Evolutionary conservation across 106 monocot species (phyloP).

Genomic region (Dactylorhiza incarnata): DNA sequence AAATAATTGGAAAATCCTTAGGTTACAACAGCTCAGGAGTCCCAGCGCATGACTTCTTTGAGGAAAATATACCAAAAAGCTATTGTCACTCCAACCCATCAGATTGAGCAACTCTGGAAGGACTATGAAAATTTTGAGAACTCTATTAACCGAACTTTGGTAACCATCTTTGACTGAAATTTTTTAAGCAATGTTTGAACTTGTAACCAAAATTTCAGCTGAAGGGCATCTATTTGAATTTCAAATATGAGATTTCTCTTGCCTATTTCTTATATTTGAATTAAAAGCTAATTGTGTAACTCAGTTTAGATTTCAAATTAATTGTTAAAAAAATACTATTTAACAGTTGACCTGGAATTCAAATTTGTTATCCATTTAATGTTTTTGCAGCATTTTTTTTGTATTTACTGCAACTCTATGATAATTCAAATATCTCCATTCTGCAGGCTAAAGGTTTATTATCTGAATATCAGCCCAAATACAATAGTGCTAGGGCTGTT

Average conservation of each 20-base stretch:
- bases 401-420: background rate
- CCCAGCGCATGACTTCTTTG: constrained; percentile 87
- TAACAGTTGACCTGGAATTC: background rate
- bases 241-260: background rate
- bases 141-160: constrained; percentile 91
- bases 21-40: constrained; percentile 70
- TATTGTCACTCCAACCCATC: constrained; percentile 86
- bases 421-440: constrained; percentile 6
- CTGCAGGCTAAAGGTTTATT: constrained; percentile 86
- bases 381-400: background rate
- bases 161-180: constrained; percentile 17
- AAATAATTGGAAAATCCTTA: constrained; percentile 17
- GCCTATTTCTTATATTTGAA: background rate
- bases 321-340: background rate
- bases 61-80: constrained; percentile 86
- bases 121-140: constrained; percentile 98
- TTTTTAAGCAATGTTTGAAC: background rate
- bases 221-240: background rate
- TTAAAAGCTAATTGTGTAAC: background rate
- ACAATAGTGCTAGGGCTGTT: constrained; percentile 92
- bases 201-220: background rate
- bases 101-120: constrained; percentile 94
- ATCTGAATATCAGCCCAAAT: constrained; percentile 95
- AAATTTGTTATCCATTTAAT: background rate
- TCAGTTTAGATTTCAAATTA: background rate